Conservation (phyloP, 129 eudicot genomes). For the Centella asiatica region DNA sequence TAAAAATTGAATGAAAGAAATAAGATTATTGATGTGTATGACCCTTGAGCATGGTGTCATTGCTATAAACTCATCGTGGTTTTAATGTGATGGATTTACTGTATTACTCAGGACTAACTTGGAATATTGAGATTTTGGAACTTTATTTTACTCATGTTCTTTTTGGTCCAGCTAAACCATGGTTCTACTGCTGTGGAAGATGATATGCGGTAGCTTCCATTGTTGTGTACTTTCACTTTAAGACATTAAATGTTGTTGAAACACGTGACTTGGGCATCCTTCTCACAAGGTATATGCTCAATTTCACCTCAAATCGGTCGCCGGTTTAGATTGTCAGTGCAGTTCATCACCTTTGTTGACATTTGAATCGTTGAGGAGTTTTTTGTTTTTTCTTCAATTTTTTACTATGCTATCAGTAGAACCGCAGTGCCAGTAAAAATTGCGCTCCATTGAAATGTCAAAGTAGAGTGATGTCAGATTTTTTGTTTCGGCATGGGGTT, state of each 20-base stretch:
- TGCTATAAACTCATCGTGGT: background rate
- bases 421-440: background rate
- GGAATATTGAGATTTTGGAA: background rate
- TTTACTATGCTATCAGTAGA: background rate
- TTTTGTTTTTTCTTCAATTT: too few species aligned
- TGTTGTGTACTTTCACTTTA: background rate
- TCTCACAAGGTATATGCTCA: background rate
- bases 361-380: background rate
- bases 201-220: background rate
- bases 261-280: background rate
- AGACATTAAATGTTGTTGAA: background rate
- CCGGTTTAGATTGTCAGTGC: background rate
- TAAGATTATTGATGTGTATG: background rate
- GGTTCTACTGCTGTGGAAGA: background rate
- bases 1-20: background rate
- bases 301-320: background rate
- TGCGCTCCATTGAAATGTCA: slow-evolving; percentile 5
- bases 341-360: background rate
- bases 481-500: background rate
- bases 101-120: background rate
- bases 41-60: background rate
- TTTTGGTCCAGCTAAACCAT: background rate
- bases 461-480: background rate
- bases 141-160: background rate
- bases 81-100: background rate